Conservation (phyloP, 2,329 filamentous ascomycete genomes). For the Aspergillus chevalieri region DNA sequence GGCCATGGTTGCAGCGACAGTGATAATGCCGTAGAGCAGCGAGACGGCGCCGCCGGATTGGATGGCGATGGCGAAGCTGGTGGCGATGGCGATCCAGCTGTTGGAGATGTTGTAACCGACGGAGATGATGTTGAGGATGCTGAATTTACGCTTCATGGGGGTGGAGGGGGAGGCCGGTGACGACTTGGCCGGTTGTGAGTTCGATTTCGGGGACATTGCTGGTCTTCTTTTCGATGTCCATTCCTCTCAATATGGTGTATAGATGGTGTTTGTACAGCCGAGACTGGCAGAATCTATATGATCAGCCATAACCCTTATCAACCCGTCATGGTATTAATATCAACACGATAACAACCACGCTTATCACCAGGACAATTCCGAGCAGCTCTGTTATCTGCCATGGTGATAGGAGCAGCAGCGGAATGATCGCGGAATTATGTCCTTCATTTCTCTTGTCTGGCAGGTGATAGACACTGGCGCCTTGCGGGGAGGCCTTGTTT, state of each 20-base stretch:
- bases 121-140: slow-evolving; percentile 18
- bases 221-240: background rate
- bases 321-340: background rate
- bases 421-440: background rate
- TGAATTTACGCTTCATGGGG: slow-evolving; percentile 19
- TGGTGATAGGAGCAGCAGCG: background rate
- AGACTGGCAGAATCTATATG: background rate
- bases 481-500: too few species aligned
- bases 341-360: background rate
- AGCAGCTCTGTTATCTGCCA: background rate
- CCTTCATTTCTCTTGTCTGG: background rate
- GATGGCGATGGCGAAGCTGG: slow-evolving; percentile 20
- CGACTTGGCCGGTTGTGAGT: slow-evolving; percentile 14
- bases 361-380: background rate
- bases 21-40: slow-evolving; percentile 17
- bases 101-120: slow-evolving; percentile 20
- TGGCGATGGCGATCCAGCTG: slow-evolving; percentile 20
- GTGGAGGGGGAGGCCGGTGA: slow-evolving; percentile 10
- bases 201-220: slow-evolving; percentile 8
- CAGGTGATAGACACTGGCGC: too few species aligned
- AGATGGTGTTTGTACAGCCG: too few species aligned
- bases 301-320: background rate
- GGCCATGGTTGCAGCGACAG: slow-evolving; percentile 15
- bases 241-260: background rate
- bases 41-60: slow-evolving; percentile 17